phyloP scores from a whole-genome alignment of 1,284 basidiomycete species.

The Trametes hirsuta region DNA sequence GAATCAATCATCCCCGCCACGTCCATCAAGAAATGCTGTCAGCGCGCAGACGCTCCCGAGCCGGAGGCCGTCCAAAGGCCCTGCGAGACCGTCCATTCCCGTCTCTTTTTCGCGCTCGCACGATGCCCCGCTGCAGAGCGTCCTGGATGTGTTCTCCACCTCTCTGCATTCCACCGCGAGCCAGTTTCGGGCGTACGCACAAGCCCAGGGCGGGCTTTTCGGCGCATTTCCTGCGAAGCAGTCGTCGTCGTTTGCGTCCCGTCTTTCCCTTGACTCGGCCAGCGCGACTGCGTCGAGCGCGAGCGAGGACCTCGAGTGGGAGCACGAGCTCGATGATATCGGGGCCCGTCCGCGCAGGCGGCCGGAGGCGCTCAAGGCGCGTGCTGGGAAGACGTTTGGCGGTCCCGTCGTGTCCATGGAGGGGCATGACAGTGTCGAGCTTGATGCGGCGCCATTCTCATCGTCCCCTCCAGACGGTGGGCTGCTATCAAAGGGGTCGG shows the following conservation, averaged over 20 bases:
- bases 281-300: constrained; percentile 32
- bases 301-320: constrained; percentile 36
- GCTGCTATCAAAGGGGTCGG: not conserved
- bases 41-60: constrained; percentile 10
- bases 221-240: constrained; percentile 21
- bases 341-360: constrained; percentile 1
- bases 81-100: constrained; percentile 5
- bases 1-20: constrained; percentile 5
- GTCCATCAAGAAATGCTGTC: not conserved
- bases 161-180: constrained; percentile 18
- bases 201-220: constrained; percentile 24
- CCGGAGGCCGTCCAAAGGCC: constrained; percentile 1
- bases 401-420: no score
- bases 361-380: not conserved
- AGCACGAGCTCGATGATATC: constrained; percentile 36
- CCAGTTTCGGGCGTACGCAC: constrained; percentile 12
- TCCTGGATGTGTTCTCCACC: constrained; percentile 19
- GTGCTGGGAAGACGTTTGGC: not conserved
- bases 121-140: constrained; percentile 12
- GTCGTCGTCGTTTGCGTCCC: constrained; percentile 23
- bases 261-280: constrained; percentile 34
- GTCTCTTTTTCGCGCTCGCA: constrained; percentile 9
- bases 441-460: constrained; percentile 15
- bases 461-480: not conserved
- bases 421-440: constrained; percentile 22